Evolutionary conservation across 176 grass and related monocot genomes (phyloP).

Genomic region (Oryza meyeriana): DNA sequence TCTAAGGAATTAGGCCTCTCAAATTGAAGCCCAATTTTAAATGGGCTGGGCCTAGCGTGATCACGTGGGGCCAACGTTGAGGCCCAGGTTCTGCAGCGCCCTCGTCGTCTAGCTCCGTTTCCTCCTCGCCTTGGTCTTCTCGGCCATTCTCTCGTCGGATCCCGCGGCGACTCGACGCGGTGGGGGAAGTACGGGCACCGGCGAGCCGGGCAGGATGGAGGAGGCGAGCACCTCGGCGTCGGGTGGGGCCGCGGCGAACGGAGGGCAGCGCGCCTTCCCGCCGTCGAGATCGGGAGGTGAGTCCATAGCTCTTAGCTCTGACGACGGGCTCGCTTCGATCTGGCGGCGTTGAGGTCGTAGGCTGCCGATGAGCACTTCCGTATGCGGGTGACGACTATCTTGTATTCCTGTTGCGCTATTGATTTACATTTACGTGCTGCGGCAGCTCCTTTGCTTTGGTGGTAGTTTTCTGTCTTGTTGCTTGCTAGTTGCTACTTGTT

Average conservation of each 20-base stretch:
- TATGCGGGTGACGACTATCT: neutral
- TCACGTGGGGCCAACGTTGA: rapidly evolving
- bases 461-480: neutral
- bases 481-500: neutral
- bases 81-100: neutral
- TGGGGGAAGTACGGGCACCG: constrained; percentile 5
- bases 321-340: constrained; percentile 20
- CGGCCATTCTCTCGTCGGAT: constrained; percentile 2
- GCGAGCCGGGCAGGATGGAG: constrained; percentile 41
- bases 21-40: neutral
- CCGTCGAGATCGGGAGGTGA: constrained; percentile 67
- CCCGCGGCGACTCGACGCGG: neutral
- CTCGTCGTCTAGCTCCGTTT: neutral
- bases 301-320: neutral
- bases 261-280: constrained; percentile 19
- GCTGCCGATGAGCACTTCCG: neutral
- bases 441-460: neutral
- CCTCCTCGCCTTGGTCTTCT: neutral
- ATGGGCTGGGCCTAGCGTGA: neutral
- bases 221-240: constrained; percentile 56
- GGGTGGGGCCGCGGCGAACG: neutral
- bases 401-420: no score
- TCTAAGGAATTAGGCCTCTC: neutral
- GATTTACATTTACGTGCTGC: neutral
- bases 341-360: neutral